Percentiles rank a stretch among this genome's conserved stretches.
These are phyloP conservation scores for Fusarium succisae DNA, from an alignment of 2,329 filamentous ascomycete species.

Conservation along the genomic window DNA sequence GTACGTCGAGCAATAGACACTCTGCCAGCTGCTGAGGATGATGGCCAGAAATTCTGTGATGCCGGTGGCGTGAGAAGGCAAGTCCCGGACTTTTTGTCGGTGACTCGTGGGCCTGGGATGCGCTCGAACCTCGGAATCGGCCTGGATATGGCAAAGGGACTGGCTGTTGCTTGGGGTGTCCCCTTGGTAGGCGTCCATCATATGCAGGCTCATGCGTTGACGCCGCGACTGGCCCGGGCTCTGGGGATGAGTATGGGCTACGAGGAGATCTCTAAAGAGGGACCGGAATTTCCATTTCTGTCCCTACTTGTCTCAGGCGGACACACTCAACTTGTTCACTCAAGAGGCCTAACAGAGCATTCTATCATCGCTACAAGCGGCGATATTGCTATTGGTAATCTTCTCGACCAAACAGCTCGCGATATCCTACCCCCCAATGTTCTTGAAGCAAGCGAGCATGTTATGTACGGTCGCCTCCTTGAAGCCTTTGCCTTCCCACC, in stretches of 20 bases:
- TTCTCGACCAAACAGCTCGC: conserved; percentile 87
- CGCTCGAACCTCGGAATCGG: conserved; percentile 79
- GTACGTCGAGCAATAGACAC: conserved; percentile 69
- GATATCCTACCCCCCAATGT: conserved; percentile 72
- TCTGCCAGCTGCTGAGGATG: conserved; percentile 52
- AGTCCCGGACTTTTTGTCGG: conserved; percentile 84
- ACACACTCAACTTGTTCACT: conserved; percentile 87
- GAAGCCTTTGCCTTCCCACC: conserved; percentile 80
- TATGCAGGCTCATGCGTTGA: conserved; percentile 96
- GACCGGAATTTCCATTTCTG: conserved; percentile 81
- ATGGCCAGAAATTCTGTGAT: conserved; percentile 7
- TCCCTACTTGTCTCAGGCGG: conserved; percentile 91
- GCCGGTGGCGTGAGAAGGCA: conserved; percentile 39
- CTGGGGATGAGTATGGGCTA: conserved; percentile 52
- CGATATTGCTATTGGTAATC: conserved; percentile 91
- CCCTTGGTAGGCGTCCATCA: conserved; percentile 91
- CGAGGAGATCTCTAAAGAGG: neutral
- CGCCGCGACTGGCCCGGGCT: conserved; percentile 78
- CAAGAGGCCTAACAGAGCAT: conserved; percentile 73
- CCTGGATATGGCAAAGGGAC: conserved; percentile 84
- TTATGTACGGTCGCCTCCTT: conserved; percentile 83
- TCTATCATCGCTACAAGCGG: conserved; percentile 74
- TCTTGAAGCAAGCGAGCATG: conserved; percentile 64
- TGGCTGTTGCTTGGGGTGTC: conserved; percentile 83
- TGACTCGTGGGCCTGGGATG: conserved; percentile 93